Evolutionary conservation across 2,329 filamentous ascomycete genomes (phyloP).

Genomic region (Paraphoma sp.): DNA sequence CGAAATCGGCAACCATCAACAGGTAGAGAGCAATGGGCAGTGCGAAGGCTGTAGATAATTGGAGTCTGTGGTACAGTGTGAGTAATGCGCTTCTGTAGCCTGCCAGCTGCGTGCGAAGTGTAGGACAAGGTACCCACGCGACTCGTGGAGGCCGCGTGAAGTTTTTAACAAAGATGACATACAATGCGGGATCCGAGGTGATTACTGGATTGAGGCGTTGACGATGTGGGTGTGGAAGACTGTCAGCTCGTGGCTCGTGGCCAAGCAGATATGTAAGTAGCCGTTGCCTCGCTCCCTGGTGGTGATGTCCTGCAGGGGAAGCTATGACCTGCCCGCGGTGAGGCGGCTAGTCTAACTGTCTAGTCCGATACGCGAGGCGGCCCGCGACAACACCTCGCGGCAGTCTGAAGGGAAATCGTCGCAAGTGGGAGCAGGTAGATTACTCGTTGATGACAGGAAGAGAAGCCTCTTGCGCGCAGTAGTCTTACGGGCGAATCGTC

Average conservation of each 20-base stretch:
- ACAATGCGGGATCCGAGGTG: conserved; percentile 11
- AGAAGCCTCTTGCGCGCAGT: not conserved
- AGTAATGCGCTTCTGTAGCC: conserved; percentile 18
- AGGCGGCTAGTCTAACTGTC: conserved; percentile 15
- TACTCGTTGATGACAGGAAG: not conserved
- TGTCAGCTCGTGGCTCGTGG: conserved; percentile 1
- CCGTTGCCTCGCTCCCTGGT: conserved; percentile 28
- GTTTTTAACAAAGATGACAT: conserved; percentile 10
- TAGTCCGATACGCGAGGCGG: conserved; percentile 15
- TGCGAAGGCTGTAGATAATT: conserved; percentile 9
- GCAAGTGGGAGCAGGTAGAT: not conserved
- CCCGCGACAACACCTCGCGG: conserved; percentile 7
- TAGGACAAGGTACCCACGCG: conserved; percentile 9
- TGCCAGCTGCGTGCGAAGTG: conserved; percentile 12
- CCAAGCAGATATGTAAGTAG: conserved; percentile 30
- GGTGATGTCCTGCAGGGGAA: conserved; percentile 24
- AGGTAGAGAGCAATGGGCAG: conserved; percentile 21
- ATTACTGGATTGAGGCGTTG: not conserved
- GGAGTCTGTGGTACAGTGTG: conserved; percentile 16
- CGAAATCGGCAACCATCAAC: conserved; percentile 32
- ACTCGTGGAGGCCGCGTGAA: conserved; percentile 4
- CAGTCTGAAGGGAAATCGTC: not conserved
- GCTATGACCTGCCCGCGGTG: conserved; percentile 17
- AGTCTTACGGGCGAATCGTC: not conserved
- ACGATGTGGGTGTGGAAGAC: conserved; percentile 7